A percentile compares a stretch with the other conserved stretches of the same genome.
Conservation (phyloP, 2,329 filamentous ascomycete species). For the Pyrenophora graminea region DNA sequence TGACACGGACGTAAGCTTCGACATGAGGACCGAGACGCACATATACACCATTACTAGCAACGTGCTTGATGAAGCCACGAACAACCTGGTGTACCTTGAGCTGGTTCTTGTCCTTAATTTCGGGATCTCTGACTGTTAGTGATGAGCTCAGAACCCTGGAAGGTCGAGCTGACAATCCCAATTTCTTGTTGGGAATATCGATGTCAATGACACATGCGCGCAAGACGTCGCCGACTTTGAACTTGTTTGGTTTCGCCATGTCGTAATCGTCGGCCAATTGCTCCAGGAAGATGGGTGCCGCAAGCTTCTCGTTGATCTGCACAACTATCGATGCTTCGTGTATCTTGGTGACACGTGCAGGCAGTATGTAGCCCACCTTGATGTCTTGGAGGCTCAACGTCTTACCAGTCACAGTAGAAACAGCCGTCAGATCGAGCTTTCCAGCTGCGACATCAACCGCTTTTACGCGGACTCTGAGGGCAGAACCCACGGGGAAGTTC, state of each 20-base stretch:
- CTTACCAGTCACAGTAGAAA: slow-evolving; percentile 60
- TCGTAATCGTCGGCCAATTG: slow-evolving; percentile 88
- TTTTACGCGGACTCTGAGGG: slow-evolving; percentile 78
- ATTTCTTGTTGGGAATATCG: slow-evolving; percentile 80
- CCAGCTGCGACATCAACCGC: slow-evolving; percentile 72
- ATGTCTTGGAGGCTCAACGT: slow-evolving; percentile 71
- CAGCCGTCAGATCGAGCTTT: slow-evolving; percentile 81
- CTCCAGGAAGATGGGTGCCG: slow-evolving; percentile 78
- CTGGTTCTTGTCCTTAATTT: slow-evolving; percentile 72
- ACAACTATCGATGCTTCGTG: slow-evolving; percentile 83
- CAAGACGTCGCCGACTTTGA: slow-evolving; percentile 82
- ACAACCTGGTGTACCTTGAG: slow-evolving; percentile 77
- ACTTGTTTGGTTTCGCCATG: slow-evolving; percentile 73
- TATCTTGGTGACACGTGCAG: slow-evolving; percentile 82
- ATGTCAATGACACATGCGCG: slow-evolving; percentile 83
- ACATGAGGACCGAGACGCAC: slow-evolving; percentile 80
- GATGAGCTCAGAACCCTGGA: slow-evolving; percentile 89
- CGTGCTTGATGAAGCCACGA: slow-evolving; percentile 89
- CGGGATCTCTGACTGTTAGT: slow-evolving; percentile 76
- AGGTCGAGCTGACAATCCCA: slow-evolving; percentile 79
- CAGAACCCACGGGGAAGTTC: slow-evolving; percentile 89
- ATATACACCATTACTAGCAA: slow-evolving; percentile 87
- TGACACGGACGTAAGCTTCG: slow-evolving; percentile 80
- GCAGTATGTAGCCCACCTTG: slow-evolving; percentile 77
- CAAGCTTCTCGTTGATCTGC: slow-evolving; percentile 78